A percentile compares a stretch with the other conserved stretches of the same genome.
phyloP scores from a whole-genome alignment of 495 filamentous ascomycete species.

The Trichoderma parareesei region DNA sequence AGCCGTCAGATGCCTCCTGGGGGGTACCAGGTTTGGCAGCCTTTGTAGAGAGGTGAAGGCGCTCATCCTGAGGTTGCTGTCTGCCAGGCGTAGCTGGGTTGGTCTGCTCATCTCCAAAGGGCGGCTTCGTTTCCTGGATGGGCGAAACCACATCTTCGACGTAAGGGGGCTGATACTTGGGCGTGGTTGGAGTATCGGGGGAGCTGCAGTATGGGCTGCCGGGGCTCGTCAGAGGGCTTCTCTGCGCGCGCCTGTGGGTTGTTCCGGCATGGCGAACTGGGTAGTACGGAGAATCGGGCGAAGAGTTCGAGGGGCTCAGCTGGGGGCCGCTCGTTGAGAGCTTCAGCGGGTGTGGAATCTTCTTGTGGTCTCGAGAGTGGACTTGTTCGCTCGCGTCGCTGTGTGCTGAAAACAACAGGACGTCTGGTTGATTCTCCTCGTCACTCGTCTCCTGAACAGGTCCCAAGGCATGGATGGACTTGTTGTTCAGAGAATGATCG shows the following conservation, averaged over 20 bases:
- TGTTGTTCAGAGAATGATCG: neutral
- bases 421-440: neutral
- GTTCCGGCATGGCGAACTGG: neutral
- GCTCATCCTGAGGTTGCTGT: neutral
- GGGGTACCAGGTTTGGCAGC: neutral
- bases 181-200: neutral
- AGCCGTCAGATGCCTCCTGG: neutral
- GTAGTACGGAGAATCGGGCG: neutral
- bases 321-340: neutral
- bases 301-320: conserved; percentile 1
- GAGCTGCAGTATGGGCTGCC: conserved; percentile 4
- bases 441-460: neutral
- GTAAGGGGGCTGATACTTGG: neutral
- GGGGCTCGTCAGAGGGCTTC: neutral
- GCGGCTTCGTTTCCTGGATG: neutral
- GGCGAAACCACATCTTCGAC: neutral
- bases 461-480: neutral
- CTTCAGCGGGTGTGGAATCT: neutral
- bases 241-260: neutral
- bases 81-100: neutral
- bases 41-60: neutral
- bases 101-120: neutral
- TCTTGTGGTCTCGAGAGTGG: neutral
- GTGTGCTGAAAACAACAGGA: neutral
- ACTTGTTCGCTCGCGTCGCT: neutral